Base-by-base conservation (phyloP, 2,329 filamentous ascomycete genomes). In the Xylariaceae sp. region DNA sequence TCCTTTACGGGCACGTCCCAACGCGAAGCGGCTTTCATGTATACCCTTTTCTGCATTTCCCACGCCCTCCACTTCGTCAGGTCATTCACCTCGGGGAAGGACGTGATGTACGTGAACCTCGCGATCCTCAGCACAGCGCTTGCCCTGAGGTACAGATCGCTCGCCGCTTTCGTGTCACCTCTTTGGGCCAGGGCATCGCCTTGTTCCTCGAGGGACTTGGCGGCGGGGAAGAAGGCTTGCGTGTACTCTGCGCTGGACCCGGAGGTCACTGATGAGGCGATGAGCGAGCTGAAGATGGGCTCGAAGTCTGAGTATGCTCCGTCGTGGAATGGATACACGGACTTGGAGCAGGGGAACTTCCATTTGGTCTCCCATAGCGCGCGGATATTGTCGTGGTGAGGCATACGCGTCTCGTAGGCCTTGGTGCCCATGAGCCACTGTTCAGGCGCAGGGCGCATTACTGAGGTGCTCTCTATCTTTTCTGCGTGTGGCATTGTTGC, bases 311-410 rank as follows among this genome's bases (percentile, higher is more conserved):
- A 75, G 52, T 80, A 79, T 4, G 76, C 73, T 45, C 84, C 82
- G 69, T 90, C 88, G 73, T 90, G 88, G 75, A 91, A 91, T 0
- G 86, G 85, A 61, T 89, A 88, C 9, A 90, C 75, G 51, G 82
- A 78, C 70, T 83, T 84, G 34, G 69, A 68, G 66, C 80, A 83
- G 5, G 84, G 84, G 59, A 79, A 74, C 69, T 84, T 84, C 87
- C 87, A 91, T 69, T 89, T 89, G 6, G 83, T 88, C 71, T 89
- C 84, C 87, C 88, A 91, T 28, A 88, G 71, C 10, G 78, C 77
- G 63, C 79, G 73, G 59, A 86, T 83, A 19, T 79, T 79, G 33
- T 76, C 73, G 59, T 85, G 80, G 63, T 86, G 83, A 17, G 82
- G 75, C 75, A 77, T 77, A 54, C 64, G 66, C 13, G 54, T 61